phyloP scores from a whole-genome alignment of 441 rosid species.

The Erodium texanum region DNA sequence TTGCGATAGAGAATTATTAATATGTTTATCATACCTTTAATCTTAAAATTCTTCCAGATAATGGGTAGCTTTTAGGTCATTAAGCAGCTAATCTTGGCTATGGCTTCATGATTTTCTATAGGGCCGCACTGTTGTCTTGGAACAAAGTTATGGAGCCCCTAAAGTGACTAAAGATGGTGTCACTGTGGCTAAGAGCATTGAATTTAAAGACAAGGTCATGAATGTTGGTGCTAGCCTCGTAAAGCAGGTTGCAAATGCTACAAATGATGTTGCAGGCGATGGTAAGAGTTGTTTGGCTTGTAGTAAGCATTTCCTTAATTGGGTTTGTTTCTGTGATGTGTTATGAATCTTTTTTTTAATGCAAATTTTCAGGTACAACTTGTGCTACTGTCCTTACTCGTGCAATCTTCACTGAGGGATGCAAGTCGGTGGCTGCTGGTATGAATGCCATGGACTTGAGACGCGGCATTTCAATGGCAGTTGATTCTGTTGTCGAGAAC shows the following conservation, averaged over 20 bases:
- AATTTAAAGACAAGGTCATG: conserved; percentile 57
- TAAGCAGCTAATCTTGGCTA: neutral
- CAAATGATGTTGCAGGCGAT: conserved; percentile 81
- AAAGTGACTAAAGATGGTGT: conserved; percentile 94
- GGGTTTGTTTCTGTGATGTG: conserved; percentile 3
- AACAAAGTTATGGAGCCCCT: conserved; percentile 47
- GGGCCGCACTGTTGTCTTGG: conserved; percentile 88
- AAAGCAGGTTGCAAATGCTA: conserved; percentile 89
- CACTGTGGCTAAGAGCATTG: conserved; percentile 81
- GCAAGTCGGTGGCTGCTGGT: conserved; percentile 90
- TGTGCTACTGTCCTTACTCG: conserved; percentile 83
- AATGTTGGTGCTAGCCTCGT: conserved; percentile 83
- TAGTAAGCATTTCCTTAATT: neutral
- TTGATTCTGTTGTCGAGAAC: conserved; percentile 63
- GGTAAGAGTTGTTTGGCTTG: conserved; percentile 33
- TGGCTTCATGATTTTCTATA: conserved; percentile 22
- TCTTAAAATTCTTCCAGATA: too few relatives aligned
- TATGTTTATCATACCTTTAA: too few relatives aligned
- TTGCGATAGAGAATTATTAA: too few relatives aligned
- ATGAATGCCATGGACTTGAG: conserved; percentile 94
- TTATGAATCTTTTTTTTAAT: too few relatives aligned
- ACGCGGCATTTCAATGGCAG: conserved; percentile 69
- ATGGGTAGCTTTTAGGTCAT: neutral
- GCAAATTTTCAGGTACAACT: too few relatives aligned
- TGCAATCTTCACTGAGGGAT: conserved; percentile 82